Conservation (phyloP, 2,329 filamentous ascomycete genomes). For the Botryotinia convoluta region DNA sequence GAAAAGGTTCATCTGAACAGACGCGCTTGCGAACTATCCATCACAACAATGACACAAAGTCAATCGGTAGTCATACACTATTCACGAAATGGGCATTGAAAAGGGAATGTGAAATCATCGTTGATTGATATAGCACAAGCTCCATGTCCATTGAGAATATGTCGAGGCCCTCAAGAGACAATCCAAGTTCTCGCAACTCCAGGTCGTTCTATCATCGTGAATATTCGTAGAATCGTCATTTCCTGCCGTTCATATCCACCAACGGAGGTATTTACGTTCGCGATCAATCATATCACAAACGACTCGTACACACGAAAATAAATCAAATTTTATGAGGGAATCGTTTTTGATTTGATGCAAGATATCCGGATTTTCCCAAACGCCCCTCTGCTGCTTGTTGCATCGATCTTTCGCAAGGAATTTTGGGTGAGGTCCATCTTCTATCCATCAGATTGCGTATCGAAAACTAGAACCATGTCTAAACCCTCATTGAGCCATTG, state of each 20-base stretch:
- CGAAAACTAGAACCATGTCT: conserved; percentile 27
- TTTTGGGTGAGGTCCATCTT: conserved; percentile 60
- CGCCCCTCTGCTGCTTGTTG: conserved; percentile 53
- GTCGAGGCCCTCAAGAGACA: conserved; percentile 62
- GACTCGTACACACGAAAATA: conserved; percentile 32
- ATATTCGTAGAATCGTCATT: conserved; percentile 57
- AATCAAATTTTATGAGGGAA: conserved; percentile 31
- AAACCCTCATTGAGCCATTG: conserved; percentile 33
- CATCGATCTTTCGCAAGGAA: conserved; percentile 43
- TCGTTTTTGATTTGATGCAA: conserved; percentile 56
- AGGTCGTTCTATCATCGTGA: conserved; percentile 39
- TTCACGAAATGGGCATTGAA: conserved; percentile 11
- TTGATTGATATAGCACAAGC: conserved; percentile 56
- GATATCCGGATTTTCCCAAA: conserved; percentile 77
- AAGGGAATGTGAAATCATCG: conserved; percentile 39
- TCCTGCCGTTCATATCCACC: conserved; percentile 42
- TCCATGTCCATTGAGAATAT: conserved; percentile 42
- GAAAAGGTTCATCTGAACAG: not conserved
- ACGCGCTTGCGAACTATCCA: not conserved
- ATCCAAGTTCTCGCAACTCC: conserved; percentile 59
- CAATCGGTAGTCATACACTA: not conserved
- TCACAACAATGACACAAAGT: not conserved
- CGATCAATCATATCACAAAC: conserved; percentile 35
- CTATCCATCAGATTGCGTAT: conserved; percentile 62
- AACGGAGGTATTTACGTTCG: conserved; percentile 46